A percentile compares a stretch with the other conserved stretches of the same genome.
Conservation (phyloP, 148 eudicot species). For the Mesembryanthemum crystallinum region DNA sequence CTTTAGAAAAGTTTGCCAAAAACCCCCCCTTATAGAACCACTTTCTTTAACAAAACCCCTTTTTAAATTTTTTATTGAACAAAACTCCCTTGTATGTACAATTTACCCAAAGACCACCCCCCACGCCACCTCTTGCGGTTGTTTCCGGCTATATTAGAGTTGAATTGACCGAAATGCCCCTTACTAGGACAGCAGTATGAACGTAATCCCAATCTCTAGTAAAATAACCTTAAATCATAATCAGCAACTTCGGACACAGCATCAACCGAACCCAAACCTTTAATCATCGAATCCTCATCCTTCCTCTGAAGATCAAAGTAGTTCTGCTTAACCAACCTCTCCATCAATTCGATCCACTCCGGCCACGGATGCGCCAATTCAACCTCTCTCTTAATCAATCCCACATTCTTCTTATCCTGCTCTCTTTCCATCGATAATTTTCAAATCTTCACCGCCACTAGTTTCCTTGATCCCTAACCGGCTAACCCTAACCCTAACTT, state of each 20-base stretch:
- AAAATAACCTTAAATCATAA: conserved; percentile 56
- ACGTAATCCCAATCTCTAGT: conserved; percentile 80
- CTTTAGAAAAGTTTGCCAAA: too few species aligned
- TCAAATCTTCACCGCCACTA: conserved; percentile 3
- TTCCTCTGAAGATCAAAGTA: conserved; percentile 73
- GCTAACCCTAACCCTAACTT: conserved; percentile 25
- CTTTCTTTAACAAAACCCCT: too few species aligned
- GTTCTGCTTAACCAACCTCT: conserved; percentile 82
- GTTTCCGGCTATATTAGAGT: too few species aligned
- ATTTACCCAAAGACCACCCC: too few species aligned
- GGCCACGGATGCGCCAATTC: conserved; percentile 88
- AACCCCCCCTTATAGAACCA: too few species aligned
- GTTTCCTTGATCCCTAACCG: too few species aligned
- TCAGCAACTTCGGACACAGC: conserved; percentile 28
- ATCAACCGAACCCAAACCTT: conserved; percentile 48
- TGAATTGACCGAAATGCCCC: too few species aligned
- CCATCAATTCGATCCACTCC: conserved; percentile 89
- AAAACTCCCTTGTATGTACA: too few species aligned
- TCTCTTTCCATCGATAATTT: not conserved
- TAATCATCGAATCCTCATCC: conserved; percentile 72
- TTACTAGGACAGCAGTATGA: conserved; percentile 63
- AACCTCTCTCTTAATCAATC: conserved; percentile 33
- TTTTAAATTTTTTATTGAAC: too few species aligned
- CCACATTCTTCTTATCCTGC: conserved; percentile 8
- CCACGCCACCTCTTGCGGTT: too few species aligned